Base-by-base conservation (phyloP, 1,284 basidiomycete species). In the Moniliophthora roreri region DNA sequence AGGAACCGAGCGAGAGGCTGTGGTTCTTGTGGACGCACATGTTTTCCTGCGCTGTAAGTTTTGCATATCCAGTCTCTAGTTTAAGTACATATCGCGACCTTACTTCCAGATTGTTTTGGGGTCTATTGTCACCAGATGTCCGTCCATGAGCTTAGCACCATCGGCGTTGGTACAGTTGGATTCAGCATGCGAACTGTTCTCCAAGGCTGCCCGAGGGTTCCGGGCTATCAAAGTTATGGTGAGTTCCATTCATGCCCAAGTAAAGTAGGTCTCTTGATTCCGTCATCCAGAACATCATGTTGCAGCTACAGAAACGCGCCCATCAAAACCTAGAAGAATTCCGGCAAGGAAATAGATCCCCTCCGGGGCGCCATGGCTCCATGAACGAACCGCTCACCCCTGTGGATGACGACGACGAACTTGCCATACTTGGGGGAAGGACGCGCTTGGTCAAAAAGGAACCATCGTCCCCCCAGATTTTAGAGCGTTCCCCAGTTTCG, bases 21-120 rank as follows among this genome's bases (percentile, higher is more conserved):
- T 91, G 87, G 87, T 90, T 90, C 70, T 66, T 91, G 50, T 91
- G 88, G 88, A 85, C 85, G 0, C 87, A 90, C 62, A 81, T 90
- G 76, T 91, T 91, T 69, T 90, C 88, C 11, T 89, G 86, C 63
- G 81, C 87, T 45, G 88, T 90, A 67, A 66, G 85, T 75, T 23
- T 24, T 16, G 3, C 24, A 39, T 48, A 46, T 35, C 38, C 45
- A 54, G 36, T 45, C 24, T 28, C 24, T 51, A 9, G 16, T 40
- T 9, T 9, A 16, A 9, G 9, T 10, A 13, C 4, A 16, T 15
- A 2, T 40, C 10, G 11, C 10, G 10, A 40, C n/a, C n/a, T 16
- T 9, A 15, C 28, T 42, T 52, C 41, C 59, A 89, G 85, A 89
- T 91, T 60, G 79, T 91, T 50, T 69, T 91, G 48, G 88, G 89